Evolutionary conservation across 78 protist species (phyloP), one percentile per base, ranked within the genome.

Genomic region (Protostelium mycophagum): DNA sequence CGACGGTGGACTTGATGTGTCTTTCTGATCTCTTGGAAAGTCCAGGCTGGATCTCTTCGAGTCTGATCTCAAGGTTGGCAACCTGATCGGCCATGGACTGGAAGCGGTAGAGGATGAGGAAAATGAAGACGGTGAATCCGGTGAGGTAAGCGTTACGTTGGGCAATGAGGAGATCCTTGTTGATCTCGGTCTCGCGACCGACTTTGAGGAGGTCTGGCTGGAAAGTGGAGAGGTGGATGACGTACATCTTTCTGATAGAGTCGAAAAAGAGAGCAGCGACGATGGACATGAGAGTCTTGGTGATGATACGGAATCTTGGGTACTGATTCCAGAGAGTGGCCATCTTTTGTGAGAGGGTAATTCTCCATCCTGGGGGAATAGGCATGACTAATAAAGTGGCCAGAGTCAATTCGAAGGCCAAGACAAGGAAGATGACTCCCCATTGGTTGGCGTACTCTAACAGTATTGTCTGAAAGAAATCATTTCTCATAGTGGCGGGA

Each of bases 251-350:
- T 51, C 73, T 51, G 31, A 51, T 5, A 16, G 73, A 51, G 16
- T 51, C 73, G 73, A 51, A 51, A 51, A 51, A 51, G 16, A 51
- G 73, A 16, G 73, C 73, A 51, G 73, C 73, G 31, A 51, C 73
- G 73, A 51, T 51, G 73, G 73, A 51, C 73, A 51, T 51, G 73
- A 51, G 73, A 51, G 73, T 51, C 73, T 51, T 51, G 73, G 73
- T 51, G 73, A 51, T 51, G 73, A 51, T 51, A 25, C 73, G 5
- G 73, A 51, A 51, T 5, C 73, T 5, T 25, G 73, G 73, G 73
- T 51, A 51, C 73, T 51, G 73, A 51, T 51, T 51, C 73, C 73
- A 51, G 73, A 51, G 73, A 16, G 16, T 16, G 73, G 73, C 73
- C 73, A 51, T 51, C 16, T 51, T 51, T 16, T 51, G 73, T 25